A percentile compares a stretch with the other conserved stretches of the same genome.
phyloP scores from a whole-genome alignment of 257 asterid genomes.

The Euphrasia confusa region DNA sequence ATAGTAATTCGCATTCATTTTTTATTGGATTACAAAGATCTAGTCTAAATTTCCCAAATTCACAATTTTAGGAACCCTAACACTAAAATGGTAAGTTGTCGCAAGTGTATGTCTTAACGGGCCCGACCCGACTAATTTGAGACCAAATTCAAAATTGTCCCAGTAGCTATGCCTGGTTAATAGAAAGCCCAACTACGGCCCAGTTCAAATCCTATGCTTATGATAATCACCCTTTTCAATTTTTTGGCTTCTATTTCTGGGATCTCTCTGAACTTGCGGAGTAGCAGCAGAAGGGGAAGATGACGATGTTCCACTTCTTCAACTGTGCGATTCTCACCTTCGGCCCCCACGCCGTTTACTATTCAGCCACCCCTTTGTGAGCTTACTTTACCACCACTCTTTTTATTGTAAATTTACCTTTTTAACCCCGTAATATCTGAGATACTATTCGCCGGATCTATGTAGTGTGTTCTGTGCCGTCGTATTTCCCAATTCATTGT shows the following conservation, averaged over 20 bases:
- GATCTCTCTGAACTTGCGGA: constrained; percentile 4
- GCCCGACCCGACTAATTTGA: too few relatives aligned
- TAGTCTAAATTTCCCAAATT: too few relatives aligned
- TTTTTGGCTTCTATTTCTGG: background rate
- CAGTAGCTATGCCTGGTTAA: background rate
- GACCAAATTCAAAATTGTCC: background rate
- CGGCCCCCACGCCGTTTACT: constrained; percentile 98
- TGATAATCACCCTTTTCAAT: too few relatives aligned
- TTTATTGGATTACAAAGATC: too few relatives aligned
- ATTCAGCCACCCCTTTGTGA: constrained; percentile 96
- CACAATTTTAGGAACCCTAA: too few relatives aligned
- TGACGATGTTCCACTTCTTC: constrained; percentile 94
- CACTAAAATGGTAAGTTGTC: background rate
- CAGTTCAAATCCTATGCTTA: background rate
- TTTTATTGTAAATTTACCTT: background rate
- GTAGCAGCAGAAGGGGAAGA: constrained; percentile 14
- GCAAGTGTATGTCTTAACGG: too few relatives aligned
- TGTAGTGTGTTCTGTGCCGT: background rate
- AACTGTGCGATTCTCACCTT: constrained; percentile 96
- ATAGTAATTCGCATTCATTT: too few relatives aligned
- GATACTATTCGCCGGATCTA: constrained; percentile 28
- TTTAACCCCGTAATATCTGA: background rate
- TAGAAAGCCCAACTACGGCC: background rate
- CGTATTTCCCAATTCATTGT: background rate
- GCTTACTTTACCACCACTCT: constrained; percentile 13